A percentile compares a stretch with the other conserved stretches of the same genome.
These are phyloP conservation scores for Lumnitzera racemosa DNA, from an alignment of 345 rosid species.

Conservation along the genomic window DNA sequence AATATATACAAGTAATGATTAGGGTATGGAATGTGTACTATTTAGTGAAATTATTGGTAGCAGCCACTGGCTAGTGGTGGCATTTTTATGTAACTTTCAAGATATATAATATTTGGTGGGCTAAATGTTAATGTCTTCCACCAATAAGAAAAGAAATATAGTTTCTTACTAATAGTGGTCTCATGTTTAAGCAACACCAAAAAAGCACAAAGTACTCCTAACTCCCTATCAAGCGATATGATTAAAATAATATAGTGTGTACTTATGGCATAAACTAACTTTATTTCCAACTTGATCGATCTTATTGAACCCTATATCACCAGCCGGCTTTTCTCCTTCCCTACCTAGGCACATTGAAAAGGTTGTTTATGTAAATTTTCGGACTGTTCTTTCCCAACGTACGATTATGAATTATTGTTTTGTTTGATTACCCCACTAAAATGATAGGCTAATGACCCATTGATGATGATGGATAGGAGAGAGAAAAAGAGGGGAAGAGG, in stretches of 20 bases:
- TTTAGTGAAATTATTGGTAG: no score
- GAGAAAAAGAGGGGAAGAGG: constrained; percentile 17
- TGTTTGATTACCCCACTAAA: constrained; percentile 13
- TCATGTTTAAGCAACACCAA: no score
- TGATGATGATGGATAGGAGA: background rate
- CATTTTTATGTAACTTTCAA: no score
- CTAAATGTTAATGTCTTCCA: no score
- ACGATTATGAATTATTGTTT: constrained; percentile 7
- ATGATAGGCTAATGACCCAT: constrained; percentile 12
- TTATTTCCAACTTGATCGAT: constrained; percentile 35
- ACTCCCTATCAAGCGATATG: no score
- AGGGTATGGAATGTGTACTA: no score
- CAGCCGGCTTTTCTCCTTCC: constrained; percentile 38
- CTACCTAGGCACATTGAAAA: background rate
- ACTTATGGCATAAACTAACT: constrained; percentile 12
- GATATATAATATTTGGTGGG: no score
- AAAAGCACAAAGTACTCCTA: no score
- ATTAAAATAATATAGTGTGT: no score
- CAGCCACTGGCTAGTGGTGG: no score
- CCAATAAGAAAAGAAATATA: no score
- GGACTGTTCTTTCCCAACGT: constrained; percentile 3
- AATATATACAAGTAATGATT: background rate
- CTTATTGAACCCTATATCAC: constrained; percentile 39
- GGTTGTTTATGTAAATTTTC: constrained; percentile 1
- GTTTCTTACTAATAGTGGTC: no score